These are phyloP conservation scores for Chytriomyces sp. DNA, from an alignment of 192 early-diverging fungal genomes.

Conservation along the genomic window DNA sequence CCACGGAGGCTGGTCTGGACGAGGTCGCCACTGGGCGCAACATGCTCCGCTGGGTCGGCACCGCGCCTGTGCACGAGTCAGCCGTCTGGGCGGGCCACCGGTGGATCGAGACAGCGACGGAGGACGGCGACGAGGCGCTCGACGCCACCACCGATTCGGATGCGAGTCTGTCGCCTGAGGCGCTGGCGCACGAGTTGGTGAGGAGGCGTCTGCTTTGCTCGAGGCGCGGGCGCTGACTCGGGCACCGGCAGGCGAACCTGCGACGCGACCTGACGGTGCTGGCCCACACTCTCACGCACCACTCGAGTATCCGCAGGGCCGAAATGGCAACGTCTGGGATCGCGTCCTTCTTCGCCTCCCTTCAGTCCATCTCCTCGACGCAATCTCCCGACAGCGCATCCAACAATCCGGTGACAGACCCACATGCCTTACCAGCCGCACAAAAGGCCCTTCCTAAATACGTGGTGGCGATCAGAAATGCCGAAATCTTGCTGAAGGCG, in stretches of 20 bases:
- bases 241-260: not conserved
- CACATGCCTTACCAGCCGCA: not conserved
- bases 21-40: too few species aligned
- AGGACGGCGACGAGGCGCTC: too few species aligned
- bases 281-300: not conserved
- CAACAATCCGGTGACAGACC: not conserved
- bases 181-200: constrained; percentile 12
- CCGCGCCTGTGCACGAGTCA: too few species aligned
- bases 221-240: not conserved
- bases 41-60: too few species aligned
- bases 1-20: too few species aligned
- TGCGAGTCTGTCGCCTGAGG: not conserved
- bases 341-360: not conserved
- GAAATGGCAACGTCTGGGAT: not conserved
- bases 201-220: not conserved
- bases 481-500: not conserved
- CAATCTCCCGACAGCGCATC: not conserved
- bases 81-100: too few species aligned
- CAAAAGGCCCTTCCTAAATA: constrained; percentile 1
- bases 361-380: not conserved
- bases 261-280: constrained; percentile 11
- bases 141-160: not conserved
- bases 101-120: too few species aligned
- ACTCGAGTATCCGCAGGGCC: not conserved
- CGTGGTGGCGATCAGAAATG: not conserved